Evolutionary conservation across 169 alveolate species (phyloP), one percentile per base, ranked within the genome.

Genomic region (Plasmodium gaboni): DNA sequence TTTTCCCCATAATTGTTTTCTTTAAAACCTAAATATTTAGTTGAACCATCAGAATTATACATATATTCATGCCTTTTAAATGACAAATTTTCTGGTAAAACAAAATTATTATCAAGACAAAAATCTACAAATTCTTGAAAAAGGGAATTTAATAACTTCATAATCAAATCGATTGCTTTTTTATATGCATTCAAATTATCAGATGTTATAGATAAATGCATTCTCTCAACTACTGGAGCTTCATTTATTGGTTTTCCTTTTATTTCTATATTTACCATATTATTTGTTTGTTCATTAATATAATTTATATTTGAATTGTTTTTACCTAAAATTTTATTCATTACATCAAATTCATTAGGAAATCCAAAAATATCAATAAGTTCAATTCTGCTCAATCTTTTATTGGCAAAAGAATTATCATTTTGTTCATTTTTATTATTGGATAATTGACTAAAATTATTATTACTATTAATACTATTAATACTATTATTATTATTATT

Each of bases 281-380:
- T 93, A 24, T 83, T 69, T 17, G 97, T 80, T 59, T 95, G 94
- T 32, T 91, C 92, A 83, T 94, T 73, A 61, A 95, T 94, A 68
- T 93, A 95, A 88, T 73, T 83, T 48, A 95, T 93, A 76, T 95
- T 95, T 51, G 93, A 59, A 89, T 95, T 94, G 69, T 94, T 87
- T 17, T 74, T 85, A 10, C 97, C 97, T 72, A 93, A 88, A 38
- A 95, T 76, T 55, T 86, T 73, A 13, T 74, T 72, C 51, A 97
- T 85, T 57, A 95, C 96, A 72, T 93, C 95, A 70, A 95, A 95
- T 22, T 89, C 96, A n/a, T 96, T 95, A 59, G 94, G 97, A 60
- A 70, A 93, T 0, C 95, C 87, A 89, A 95, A 95, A 26, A 95
- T 91, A 64, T 94, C 97, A 22, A 95, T 91, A 61, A 95, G 78